These are phyloP conservation scores for Nyssa sinensis DNA, from an alignment of 148 eudicot species.

Conservation along the genomic window DNA sequence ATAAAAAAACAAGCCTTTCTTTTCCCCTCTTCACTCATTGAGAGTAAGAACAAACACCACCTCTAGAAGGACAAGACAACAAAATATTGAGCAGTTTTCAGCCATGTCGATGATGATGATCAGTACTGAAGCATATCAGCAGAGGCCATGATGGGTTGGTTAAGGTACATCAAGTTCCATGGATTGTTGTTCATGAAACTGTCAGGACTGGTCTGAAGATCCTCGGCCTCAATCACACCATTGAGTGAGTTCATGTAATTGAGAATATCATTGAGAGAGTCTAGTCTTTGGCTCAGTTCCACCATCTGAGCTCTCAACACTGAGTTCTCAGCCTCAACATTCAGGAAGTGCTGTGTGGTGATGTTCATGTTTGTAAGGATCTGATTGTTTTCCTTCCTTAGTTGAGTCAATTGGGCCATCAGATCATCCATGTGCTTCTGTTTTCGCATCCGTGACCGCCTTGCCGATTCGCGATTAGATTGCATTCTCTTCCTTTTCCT, in stretches of 20 bases:
- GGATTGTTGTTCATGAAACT: constrained; percentile 18
- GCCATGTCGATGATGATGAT: not conserved
- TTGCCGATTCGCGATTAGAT: constrained; percentile 76
- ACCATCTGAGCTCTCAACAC: constrained; percentile 59
- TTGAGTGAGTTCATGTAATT: constrained; percentile 32
- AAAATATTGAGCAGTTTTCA: not conserved
- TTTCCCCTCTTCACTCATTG: not conserved
- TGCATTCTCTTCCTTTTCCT: constrained; percentile 67
- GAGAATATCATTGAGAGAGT: constrained; percentile 52
- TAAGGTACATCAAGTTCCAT: constrained; percentile 45
- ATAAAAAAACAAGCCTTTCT: not conserved
- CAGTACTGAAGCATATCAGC: constrained; percentile 31
- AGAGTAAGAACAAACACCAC: not conserved
- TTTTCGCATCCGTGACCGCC: constrained; percentile 65
- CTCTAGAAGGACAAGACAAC: not conserved
- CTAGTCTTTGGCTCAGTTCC: constrained; percentile 59
- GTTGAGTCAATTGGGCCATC: constrained; percentile 32
- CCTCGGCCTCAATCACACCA: constrained; percentile 24
- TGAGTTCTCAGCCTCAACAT: constrained; percentile 66
- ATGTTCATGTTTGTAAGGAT: constrained; percentile 26
- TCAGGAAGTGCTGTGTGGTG: constrained; percentile 46
- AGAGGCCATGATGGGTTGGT: constrained; percentile 64
- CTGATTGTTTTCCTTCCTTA: constrained; percentile 48
- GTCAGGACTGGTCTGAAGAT: not conserved
- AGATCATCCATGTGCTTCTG: constrained; percentile 71